Percentiles rank a stretch among this genome's conserved stretches.
Conservation (phyloP, 768 basidiomycete genomes). For the Pleurotus sapidus region DNA sequence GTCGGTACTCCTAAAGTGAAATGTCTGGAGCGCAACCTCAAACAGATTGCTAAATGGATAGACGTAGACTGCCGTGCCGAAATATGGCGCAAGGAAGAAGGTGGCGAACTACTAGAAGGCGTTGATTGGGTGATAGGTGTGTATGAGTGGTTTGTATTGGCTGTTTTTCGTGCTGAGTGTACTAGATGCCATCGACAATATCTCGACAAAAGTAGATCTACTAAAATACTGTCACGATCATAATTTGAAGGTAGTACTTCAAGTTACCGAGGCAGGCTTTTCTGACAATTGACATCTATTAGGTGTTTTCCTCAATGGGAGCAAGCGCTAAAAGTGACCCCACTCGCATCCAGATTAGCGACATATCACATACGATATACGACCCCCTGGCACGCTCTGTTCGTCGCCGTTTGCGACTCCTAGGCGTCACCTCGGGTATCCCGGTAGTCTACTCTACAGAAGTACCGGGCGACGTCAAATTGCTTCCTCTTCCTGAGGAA, state of each 20-base stretch:
- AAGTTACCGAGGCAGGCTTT: too few relatives aligned
- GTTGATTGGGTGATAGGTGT: conserved; percentile 93
- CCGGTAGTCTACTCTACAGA: conserved; percentile 97
- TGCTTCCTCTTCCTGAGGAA: conserved; percentile 88
- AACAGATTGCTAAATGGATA: conserved; percentile 80
- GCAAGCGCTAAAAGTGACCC: conserved; percentile 94
- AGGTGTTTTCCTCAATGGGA: conserved; percentile 98
- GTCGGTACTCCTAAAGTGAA: conserved; percentile 93
- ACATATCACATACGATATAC: conserved; percentile 89
- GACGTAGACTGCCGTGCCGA: conserved; percentile 82
- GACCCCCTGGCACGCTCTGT: conserved; percentile 94
- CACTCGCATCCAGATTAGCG: conserved; percentile 91
- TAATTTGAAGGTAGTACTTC: conserved; percentile 59
- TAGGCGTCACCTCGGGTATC: conserved; percentile 62
- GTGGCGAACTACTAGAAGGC: conserved; percentile 69
- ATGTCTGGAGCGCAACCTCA: conserved; percentile 66
- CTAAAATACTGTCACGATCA: conserved; percentile 84
- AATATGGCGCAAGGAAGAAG: conserved; percentile 84
- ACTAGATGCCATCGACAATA: conserved; percentile 95
- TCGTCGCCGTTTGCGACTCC: conserved; percentile 66
- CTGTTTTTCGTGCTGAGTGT: background rate
- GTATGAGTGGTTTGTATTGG: conserved; percentile 14
- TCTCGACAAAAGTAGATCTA: conserved; percentile 93
- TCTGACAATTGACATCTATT: conserved; percentile 43
- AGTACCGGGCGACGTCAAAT: conserved; percentile 81